Percentiles rank a stretch among this genome's conserved stretches.
Conservation (phyloP, 1,284 basidiomycete genomes). For the Trichosporon sp. region DNA sequence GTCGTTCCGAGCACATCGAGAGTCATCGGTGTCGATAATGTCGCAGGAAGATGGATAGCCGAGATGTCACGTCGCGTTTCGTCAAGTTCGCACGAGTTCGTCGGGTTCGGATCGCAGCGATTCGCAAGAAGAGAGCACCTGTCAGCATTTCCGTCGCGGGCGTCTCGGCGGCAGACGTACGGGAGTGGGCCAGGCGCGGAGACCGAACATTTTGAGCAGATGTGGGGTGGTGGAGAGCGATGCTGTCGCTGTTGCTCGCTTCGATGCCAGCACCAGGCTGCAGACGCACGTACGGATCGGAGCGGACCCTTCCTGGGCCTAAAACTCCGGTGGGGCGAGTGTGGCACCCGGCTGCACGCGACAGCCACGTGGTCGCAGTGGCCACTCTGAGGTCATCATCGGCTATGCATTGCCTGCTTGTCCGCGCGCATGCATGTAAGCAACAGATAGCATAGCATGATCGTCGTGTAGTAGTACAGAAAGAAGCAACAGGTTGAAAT, state of each 20-base stretch:
- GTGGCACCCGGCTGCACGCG: neutral
- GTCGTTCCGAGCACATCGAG: neutral
- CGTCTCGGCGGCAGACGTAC: conserved; percentile 25
- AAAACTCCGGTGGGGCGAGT: conserved; percentile 4
- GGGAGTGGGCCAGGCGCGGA: conserved; percentile 46
- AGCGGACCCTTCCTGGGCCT: conserved; percentile 3
- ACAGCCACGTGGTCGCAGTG: neutral
- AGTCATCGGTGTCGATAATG: neutral
- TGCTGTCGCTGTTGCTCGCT: neutral
- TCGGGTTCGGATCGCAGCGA: neutral
- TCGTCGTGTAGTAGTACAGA: neutral
- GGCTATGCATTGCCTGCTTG: neutral
- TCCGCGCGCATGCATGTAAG: neutral
- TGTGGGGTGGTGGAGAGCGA: neutral
- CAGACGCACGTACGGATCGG: neutral
- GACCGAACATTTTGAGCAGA: conserved; percentile 41
- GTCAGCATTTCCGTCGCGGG: conserved; percentile 10
- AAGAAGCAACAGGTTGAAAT: neutral
- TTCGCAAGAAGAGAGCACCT: neutral
- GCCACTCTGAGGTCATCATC: neutral
- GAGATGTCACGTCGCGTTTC: neutral
- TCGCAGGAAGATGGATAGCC: neutral
- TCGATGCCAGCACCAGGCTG: neutral
- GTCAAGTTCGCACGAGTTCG: neutral
- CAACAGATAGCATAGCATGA: neutral